phyloP scores from a whole-genome alignment of 495 filamentous ascomycete genomes.

The Annulohypoxylon stygium region DNA sequence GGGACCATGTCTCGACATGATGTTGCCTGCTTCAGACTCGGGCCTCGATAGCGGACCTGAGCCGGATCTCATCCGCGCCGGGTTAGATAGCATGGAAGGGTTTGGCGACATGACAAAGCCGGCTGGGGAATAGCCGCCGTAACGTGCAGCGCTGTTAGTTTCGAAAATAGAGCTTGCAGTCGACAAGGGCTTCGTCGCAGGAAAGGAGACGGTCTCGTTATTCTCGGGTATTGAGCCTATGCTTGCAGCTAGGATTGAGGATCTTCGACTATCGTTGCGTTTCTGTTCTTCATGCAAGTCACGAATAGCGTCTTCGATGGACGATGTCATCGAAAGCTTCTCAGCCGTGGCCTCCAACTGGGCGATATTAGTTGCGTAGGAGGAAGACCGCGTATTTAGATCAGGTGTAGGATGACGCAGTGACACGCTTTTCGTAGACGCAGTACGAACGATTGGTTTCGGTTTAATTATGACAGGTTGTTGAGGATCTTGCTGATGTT shows the following conservation, averaged over 20 bases:
- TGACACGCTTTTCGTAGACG: slow-evolving; percentile 68
- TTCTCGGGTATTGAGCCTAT: slow-evolving; percentile 55
- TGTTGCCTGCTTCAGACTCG: slow-evolving; percentile 51
- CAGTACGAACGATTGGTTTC: slow-evolving; percentile 69
- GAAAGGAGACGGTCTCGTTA: slow-evolving; percentile 51
- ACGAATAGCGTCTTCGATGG: slow-evolving; percentile 84
- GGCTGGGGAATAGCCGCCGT: slow-evolving; percentile 78
- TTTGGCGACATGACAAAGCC: slow-evolving; percentile 76
- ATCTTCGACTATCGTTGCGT: slow-evolving; percentile 71
- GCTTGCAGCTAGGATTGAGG: slow-evolving; percentile 63
- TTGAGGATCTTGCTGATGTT: slow-evolving; percentile 24
- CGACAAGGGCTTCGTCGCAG: slow-evolving; percentile 63
- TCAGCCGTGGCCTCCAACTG: slow-evolving; percentile 86
- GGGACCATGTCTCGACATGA: slow-evolving; percentile 59
- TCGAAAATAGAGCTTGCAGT: slow-evolving; percentile 76
- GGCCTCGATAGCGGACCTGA: slow-evolving; percentile 47
- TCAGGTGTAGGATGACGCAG: slow-evolving; percentile 84
- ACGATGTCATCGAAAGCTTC: slow-evolving; percentile 80
- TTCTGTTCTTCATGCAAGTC: slow-evolving; percentile 84
- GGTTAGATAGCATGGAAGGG: slow-evolving; percentile 69
- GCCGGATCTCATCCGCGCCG: slow-evolving; percentile 68
- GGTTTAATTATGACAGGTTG: slow-evolving; percentile 47
- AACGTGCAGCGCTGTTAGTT: slow-evolving; percentile 73
- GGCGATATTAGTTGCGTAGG: slow-evolving; percentile 82
- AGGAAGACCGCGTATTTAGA: slow-evolving; percentile 77